These are phyloP conservation scores for Phytophthora palmivora DNA, from an alignment of 352 stramenopile species.

Conservation along the genomic window DNA sequence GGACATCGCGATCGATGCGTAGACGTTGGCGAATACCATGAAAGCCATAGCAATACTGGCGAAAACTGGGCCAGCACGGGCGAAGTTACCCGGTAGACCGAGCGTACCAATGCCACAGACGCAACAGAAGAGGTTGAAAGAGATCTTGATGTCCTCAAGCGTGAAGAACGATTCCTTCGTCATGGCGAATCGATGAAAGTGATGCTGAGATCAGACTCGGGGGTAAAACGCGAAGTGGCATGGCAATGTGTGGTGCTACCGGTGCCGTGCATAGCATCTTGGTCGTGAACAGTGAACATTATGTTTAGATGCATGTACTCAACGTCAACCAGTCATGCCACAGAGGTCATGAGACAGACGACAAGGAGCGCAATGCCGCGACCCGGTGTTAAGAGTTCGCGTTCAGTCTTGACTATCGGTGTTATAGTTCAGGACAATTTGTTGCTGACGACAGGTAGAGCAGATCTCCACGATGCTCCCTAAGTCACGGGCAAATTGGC, in stretches of 20 bases:
- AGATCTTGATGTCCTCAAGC: constrained; percentile 34
- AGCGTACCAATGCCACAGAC: constrained; percentile 69
- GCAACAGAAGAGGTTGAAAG: constrained; percentile 53
- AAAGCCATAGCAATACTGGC: constrained; percentile 54
- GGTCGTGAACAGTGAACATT: neutral
- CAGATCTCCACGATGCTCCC: constrained; percentile 11
- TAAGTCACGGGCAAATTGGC: neutral
- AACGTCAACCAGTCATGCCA: constrained; percentile 35
- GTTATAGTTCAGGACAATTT: constrained; percentile 28
- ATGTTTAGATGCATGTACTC: constrained; percentile 22
- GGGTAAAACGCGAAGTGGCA: constrained; percentile 22
- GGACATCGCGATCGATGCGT: constrained; percentile 39
- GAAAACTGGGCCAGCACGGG: constrained; percentile 51
- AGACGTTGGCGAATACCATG: constrained; percentile 54
- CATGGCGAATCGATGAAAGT: constrained; percentile 42
- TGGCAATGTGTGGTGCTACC: constrained; percentile 13
- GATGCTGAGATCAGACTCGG: constrained; percentile 5
- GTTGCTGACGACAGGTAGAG: constrained; percentile 4
- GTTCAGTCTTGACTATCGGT: constrained; percentile 12
- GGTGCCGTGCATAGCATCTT: neutral
- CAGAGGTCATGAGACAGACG: constrained; percentile 25
- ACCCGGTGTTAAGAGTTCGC: constrained; percentile 23
- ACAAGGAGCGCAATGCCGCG: constrained; percentile 23
- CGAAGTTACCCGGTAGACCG: constrained; percentile 61
- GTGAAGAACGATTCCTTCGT: constrained; percentile 33